Evolutionary conservation across 495 filamentous ascomycete genomes (phyloP).

Genomic region (Poronia punctata): DNA sequence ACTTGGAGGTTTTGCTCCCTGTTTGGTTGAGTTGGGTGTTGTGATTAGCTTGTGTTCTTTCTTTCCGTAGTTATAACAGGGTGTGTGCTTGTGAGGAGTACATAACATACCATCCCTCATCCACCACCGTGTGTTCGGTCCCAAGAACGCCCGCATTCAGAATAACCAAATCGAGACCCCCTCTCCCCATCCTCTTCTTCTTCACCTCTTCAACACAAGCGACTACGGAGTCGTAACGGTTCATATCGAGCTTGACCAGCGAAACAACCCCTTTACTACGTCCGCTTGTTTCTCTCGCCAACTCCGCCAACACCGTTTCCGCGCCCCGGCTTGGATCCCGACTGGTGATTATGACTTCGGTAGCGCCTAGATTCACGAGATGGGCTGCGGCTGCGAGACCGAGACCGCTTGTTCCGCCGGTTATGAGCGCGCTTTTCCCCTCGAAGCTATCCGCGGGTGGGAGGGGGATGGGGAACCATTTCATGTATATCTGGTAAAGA

Average conservation of each 20-base stretch:
- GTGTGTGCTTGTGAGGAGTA: too few relatives aligned
- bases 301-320: conserved; percentile 28
- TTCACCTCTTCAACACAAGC: conserved; percentile 32
- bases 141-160: conserved; percentile 18
- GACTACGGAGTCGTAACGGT: conserved; percentile 30
- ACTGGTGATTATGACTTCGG: conserved; percentile 39
- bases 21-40: not conserved
- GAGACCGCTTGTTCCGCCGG: conserved; percentile 44
- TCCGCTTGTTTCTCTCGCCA: conserved; percentile 29
- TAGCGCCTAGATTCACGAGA: conserved; percentile 31
- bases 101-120: conserved; percentile 19
- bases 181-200: conserved; percentile 9
- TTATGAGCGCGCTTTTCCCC: conserved; percentile 38
- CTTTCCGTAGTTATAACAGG: too few relatives aligned
- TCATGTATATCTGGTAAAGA: conserved; percentile 18
- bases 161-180: conserved; percentile 16
- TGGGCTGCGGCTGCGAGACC: conserved; percentile 41
- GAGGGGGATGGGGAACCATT: conserved; percentile 19
- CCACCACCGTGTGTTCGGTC: conserved; percentile 6
- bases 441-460: conserved; percentile 13
- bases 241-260: conserved; percentile 48
- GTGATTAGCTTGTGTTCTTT: not conserved
- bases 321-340: conserved; percentile 28
- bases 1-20: conserved; percentile 39
- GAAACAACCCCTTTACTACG: conserved; percentile 26